Percentiles rank a stretch among this genome's conserved stretches.
Conservation (phyloP, 2,329 filamentous ascomycete species). For the Talaromyces amestolkiae region DNA sequence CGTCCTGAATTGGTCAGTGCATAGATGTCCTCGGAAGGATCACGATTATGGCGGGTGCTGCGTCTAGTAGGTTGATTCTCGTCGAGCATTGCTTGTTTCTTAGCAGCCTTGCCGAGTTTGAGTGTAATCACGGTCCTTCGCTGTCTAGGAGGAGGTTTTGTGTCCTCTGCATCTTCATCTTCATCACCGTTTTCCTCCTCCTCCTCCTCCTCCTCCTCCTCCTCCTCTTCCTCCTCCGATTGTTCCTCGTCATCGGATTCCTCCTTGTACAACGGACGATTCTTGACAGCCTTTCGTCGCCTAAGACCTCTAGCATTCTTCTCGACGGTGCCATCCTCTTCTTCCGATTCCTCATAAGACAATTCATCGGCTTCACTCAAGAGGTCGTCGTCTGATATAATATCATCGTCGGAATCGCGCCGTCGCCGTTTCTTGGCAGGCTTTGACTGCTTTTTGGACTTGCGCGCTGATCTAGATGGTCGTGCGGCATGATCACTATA, state of each 20-base stretch:
- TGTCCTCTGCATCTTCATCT: slow-evolving; percentile 16
- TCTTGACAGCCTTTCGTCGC: slow-evolving; percentile 56
- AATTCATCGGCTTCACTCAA: slow-evolving; percentile 43
- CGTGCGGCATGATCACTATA: slow-evolving; percentile 40
- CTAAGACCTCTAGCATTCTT: slow-evolving; percentile 58
- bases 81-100: slow-evolving; percentile 28
- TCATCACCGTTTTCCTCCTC: slow-evolving; percentile 36
- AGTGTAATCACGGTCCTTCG: slow-evolving; percentile 30
- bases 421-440: slow-evolving; percentile 41
- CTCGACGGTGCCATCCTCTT: slow-evolving; percentile 44
- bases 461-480: slow-evolving; percentile 30
- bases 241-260: slow-evolving; percentile 43
- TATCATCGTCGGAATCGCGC: slow-evolving; percentile 47
- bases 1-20: slow-evolving; percentile 59
- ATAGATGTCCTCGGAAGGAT: slow-evolving; percentile 55
- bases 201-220: slow-evolving; percentile 31
- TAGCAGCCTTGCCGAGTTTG: slow-evolving; percentile 31
- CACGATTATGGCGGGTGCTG: slow-evolving; percentile 59
- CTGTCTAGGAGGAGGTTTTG: slow-evolving; percentile 23
- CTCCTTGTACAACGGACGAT: slow-evolving; percentile 57
- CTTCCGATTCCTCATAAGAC: slow-evolving; percentile 43
- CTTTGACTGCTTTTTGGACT: slow-evolving; percentile 34
- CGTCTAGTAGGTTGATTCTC: slow-evolving; percentile 41
- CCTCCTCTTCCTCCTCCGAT: slow-evolving; percentile 29
- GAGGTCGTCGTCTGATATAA: slow-evolving; percentile 38